Evolutionary conservation across 1,284 basidiomycete genomes (phyloP).

Genomic region (Cutaneotrichosporon sp.): DNA sequence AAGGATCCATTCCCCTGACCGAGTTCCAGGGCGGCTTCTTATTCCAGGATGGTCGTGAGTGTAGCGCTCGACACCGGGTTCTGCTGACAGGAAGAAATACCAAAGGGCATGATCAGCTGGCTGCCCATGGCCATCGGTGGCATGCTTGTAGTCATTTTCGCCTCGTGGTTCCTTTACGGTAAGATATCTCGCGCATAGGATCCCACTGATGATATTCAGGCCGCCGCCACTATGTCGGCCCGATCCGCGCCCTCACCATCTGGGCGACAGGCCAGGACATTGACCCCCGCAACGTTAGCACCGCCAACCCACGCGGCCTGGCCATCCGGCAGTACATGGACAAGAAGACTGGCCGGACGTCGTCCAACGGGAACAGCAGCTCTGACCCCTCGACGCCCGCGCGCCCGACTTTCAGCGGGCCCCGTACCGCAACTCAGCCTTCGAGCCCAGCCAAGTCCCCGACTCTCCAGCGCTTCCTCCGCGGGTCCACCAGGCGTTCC

Average conservation of each 20-base stretch:
- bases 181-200: neutral
- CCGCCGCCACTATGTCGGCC: constrained; percentile 44
- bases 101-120: neutral
- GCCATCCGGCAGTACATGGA: constrained; percentile 9
- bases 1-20: neutral
- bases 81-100: neutral
- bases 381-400: neutral
- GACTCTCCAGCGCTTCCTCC: neutral
- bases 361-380: neutral
- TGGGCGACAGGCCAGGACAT: constrained; percentile 51
- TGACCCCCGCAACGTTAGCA: constrained; percentile 22
- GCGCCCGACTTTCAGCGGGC: neutral
- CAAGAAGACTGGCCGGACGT: neutral
- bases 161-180: constrained; percentile 12
- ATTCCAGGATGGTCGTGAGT: neutral
- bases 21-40: neutral
- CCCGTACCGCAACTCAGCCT: neutral
- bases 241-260: constrained; percentile 48
- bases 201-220: neutral
- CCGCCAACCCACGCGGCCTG: neutral
- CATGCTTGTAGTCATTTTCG: neutral
- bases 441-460: neutral
- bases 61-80: neutral
- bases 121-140: constrained; percentile 8
- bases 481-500: neutral